These are phyloP conservation scores for Pleurotus sapidus DNA, from an alignment of 768 basidiomycete species.

Conservation along the genomic window DNA sequence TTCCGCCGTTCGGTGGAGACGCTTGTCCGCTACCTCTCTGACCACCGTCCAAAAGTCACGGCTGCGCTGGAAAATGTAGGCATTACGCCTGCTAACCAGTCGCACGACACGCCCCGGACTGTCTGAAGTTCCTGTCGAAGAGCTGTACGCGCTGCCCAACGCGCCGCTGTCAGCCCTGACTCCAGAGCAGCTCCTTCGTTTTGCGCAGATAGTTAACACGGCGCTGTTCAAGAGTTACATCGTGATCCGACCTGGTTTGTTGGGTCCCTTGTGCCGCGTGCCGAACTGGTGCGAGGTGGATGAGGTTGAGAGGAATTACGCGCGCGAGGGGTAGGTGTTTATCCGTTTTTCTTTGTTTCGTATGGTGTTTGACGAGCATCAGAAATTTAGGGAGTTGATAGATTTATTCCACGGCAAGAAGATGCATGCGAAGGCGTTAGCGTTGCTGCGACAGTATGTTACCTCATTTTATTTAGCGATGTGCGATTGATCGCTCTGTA, in stretches of 20 bases:
- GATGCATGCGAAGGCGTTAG: slow-evolving; percentile 89
- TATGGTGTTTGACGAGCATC: not conserved
- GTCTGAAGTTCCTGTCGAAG: slow-evolving; percentile 67
- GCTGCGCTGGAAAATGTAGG: slow-evolving; percentile 71
- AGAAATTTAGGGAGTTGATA: slow-evolving; percentile 92
- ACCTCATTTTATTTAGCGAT: not conserved
- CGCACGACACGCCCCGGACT: slow-evolving; percentile 67
- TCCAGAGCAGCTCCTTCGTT: slow-evolving; percentile 82
- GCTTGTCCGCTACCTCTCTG: slow-evolving; percentile 83
- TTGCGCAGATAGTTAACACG: slow-evolving; percentile 93
- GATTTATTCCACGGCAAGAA: slow-evolving; percentile 93
- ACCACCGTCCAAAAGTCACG: slow-evolving; percentile 82
- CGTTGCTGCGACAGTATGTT: slow-evolving; percentile 79
- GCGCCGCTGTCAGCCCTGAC: slow-evolving; percentile 67
- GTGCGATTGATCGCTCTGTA: slow-evolving; percentile 24
- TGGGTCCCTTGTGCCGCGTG: slow-evolving; percentile 85
- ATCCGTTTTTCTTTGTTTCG: too few relatives aligned
- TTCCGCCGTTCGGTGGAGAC: slow-evolving; percentile 78
- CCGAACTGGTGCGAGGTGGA: slow-evolving; percentile 98
- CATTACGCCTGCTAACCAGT: slow-evolving; percentile 64
- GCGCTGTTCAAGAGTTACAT: slow-evolving; percentile 93
- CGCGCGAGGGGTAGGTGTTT: slow-evolving; percentile 63
- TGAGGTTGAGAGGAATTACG: slow-evolving; percentile 88
- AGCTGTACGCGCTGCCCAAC: slow-evolving; percentile 79
- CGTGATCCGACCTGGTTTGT: slow-evolving; percentile 71